Base-by-base conservation (phyloP, 169 alveolate genomes). In the Cryptosporidium ubiquitum region DNA sequence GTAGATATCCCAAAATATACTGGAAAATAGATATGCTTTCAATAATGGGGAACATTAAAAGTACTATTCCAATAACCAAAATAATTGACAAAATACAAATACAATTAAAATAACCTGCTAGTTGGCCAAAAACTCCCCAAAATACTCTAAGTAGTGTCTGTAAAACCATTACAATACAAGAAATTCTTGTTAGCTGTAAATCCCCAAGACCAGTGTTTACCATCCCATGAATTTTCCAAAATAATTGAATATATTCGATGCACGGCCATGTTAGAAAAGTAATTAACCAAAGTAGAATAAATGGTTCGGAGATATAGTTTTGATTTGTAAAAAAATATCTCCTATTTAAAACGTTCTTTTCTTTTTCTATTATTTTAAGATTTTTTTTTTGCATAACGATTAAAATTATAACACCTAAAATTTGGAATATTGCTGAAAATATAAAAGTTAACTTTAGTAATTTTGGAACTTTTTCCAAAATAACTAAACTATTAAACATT, bases 171-270 rank as follows among this genome's bases (percentile, higher is more conserved):
- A 47, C 47, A 3, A 79, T 61, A 29, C 69, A 79, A 16, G 89
- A 58, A 18, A 79, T 61, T 40, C 79, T 79, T 29, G 89, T 37
- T 31, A 79, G 74, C 20, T 79, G 89, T 23, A 44, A 39, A 79
- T 79, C 89, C 23, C 79, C 68, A 0, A 79, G 68, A 35, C 29
- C 37, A 14, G 89, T 79, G 26, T 61, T 58, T 3, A 42, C 9
- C 49, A 79, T 79, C 35, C 89, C 89, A 37, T 79, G 89, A 7
- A 58, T 44, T 61, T 79, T 79, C 89, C 89, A 79, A 40, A 44
- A 79, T 23, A 79, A 6, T 49, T 79, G 89, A 14, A 64, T 64
- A 64, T 79, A 58, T 26, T 61, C 64, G 18, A 79, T 64, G 31
- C 79, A 58, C 4, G 89, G 89, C 89, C 89, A 79, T 44, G 89